Evolutionary conservation across 768 basidiomycete species (phyloP).

Genomic region (Kwoniella sp.): DNA sequence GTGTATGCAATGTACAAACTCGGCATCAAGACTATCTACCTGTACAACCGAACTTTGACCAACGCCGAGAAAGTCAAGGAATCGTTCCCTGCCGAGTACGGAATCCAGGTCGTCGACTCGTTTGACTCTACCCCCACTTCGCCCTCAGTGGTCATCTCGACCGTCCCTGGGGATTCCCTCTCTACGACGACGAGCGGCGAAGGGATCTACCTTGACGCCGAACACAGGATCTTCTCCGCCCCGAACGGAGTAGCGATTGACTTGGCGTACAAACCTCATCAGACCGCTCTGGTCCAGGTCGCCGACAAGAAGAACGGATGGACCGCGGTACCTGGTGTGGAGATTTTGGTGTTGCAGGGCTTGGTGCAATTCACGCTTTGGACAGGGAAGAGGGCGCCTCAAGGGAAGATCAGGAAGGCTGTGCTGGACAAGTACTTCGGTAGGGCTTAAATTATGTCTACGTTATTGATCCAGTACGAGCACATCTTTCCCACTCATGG

Average conservation of each 20-base stretch:
- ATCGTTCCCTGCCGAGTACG: constrained; percentile 68
- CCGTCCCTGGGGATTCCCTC: constrained; percentile 70
- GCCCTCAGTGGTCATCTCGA: constrained; percentile 74
- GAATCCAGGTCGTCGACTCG: constrained; percentile 63
- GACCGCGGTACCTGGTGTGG: constrained; percentile 50
- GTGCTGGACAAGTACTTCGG: constrained; percentile 47
- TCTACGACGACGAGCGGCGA: constrained; percentile 59
- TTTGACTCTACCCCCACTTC: constrained; percentile 63
- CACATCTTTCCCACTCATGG: no score
- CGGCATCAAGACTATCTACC: constrained; percentile 70
- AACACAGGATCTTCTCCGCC: constrained; percentile 61
- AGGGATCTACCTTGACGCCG: constrained; percentile 56
- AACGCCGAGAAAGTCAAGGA: constrained; percentile 72
- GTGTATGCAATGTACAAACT: constrained; percentile 81
- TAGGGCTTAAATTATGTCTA: no score
- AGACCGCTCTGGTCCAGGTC: constrained; percentile 75
- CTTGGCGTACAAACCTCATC: constrained; percentile 88
- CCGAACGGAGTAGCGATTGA: constrained; percentile 76
- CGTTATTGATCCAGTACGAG: no score
- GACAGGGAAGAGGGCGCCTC: constrained; percentile 51
- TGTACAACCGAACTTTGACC: constrained; percentile 79
- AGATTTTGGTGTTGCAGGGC: constrained; percentile 54
- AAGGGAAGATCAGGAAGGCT: constrained; percentile 44
- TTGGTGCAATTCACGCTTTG: constrained; percentile 53
- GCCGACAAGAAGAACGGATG: constrained; percentile 58